Evolutionary conservation across 805 yeast genomes (phyloP), one percentile per base, ranked within the genome.

Genomic region (Starmerella riodocensis): DNA sequence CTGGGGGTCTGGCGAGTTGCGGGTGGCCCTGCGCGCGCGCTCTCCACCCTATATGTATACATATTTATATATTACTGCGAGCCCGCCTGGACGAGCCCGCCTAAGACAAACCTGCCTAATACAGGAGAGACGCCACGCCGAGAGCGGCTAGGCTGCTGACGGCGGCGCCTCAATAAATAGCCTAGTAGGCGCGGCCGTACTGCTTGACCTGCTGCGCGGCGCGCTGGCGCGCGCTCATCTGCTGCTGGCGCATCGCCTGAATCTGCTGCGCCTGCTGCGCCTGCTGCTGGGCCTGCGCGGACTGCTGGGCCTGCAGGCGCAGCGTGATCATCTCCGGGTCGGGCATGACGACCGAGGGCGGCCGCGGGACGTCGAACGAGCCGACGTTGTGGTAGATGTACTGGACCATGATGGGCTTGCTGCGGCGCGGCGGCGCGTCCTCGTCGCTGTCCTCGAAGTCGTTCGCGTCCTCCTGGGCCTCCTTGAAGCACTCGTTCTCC

Each of bases 341-440:
- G 3, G 55, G 55, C 35, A 52, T 49, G 13, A 35, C 20, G n/a
- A 52, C 53, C 9, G 48, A 38, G 12, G 35, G 45, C 9, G 55
- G 53, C 32, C 29, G 34, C 14, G 48, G 49, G 17, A 48, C 32
- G 34, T 50, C 53, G 38, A 52, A 48, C 23, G 53, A 40, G 19
- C 55, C 55, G 16, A 32, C 34, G 32, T 43, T 48, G 29, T 46
- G 40, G 35, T 37, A 40, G 27, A 45, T 46, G 24, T 45, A 40
- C 8, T 53, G 53, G 20, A 45, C 47, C 18, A 44, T 32, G 32
- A 43, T 33, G 16, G 43, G 43, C 34, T 48, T 45, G 13, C 25
- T 28, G 18, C 50, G 36, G 13, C 48, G 37, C 20, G 37, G 32
- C 13, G 28, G 6, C 20, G 41, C 47, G 36, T 46, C 50, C 12